Base-by-base conservation (phyloP, 148 eudicot genomes). In the Camellia granthamiana region DNA sequence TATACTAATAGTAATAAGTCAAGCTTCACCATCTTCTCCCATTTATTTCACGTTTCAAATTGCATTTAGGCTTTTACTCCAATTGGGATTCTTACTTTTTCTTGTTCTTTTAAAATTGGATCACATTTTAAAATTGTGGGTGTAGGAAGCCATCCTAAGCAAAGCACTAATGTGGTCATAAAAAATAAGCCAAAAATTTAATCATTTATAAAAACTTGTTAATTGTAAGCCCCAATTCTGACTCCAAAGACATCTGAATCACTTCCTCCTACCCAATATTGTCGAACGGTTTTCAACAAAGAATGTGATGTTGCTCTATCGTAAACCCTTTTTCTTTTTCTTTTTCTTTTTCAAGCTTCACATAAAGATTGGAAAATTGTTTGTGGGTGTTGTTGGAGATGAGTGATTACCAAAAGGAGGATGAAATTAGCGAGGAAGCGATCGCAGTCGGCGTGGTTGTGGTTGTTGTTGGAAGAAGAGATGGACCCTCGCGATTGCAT, bases 381-480 rank as follows among this genome's bases (percentile, higher is more conserved):
- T 30, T 6, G 23, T 55, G 18, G 55, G 44, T 44, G 52, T 46
- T 44, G 52, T 18, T 75, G 19, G 67, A 44, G 58, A 61, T 19
- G 38, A 59, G 3, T 7, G 30, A 2, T 21, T 89, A 93, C 97
- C 94, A 93, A 21, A 74, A 93, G 83, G 70, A 86, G 91, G 84
- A 84, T 82, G 80, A 92, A 85, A 54, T 89, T 81, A 12, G 92
- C 85, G 79, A 93, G 86, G 74, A 93, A 93, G 14, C 89, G 94
- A 74, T 84, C 82, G 47, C 92, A 89, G 74, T 89, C 85, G n/a
- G 93, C 23, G 65, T 68, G n/a, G 43, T 79, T 11, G 65, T 68
- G n/a, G 43, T 79, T 11, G 65, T 30, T 66, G 67, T 52, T 42
- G 59, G 80, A 78, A 72, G 89, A 81, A 76, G 77, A 6, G 44